Conservation (phyloP, 2,329 filamentous ascomycete species). For the Teratosphaeria gauchensis region DNA sequence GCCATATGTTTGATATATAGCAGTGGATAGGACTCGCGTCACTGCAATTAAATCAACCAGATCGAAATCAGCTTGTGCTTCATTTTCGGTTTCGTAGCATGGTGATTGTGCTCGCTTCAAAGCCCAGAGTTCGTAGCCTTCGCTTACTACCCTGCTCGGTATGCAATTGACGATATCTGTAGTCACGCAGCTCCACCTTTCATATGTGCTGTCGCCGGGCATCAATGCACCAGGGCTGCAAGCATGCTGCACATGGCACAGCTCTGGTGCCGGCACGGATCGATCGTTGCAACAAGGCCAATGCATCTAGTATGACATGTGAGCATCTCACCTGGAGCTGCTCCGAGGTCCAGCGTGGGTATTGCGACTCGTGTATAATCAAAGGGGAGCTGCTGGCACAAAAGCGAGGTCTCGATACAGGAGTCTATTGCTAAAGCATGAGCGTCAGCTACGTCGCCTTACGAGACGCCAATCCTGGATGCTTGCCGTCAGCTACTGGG, state of each 20-base stretch:
- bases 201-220: conserved; percentile 6
- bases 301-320: conserved; percentile 2
- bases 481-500: background rate
- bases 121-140: background rate
- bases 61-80: background rate
- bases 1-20: background rate
- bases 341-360: conserved; percentile 12
- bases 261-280: conserved; percentile 8
- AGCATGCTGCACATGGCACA: conserved; percentile 15
- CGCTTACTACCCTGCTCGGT: background rate
- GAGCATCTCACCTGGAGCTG: conserved; percentile 7
- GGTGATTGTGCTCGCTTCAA: background rate
- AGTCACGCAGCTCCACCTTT: background rate
- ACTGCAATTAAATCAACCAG: too few species aligned
- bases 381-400: conserved; percentile 16
- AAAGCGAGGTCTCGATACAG: conserved; percentile 13
- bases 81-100: too few species aligned
- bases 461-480: conserved; percentile 12
- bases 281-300: conserved; percentile 7
- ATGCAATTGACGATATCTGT: background rate
- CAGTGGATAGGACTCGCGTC: background rate
- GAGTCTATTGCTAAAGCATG: conserved; percentile 11
- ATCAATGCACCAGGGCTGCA: conserved; percentile 6
- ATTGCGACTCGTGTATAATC: conserved; percentile 19
- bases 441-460: conserved; percentile 12